Evolutionary conservation across 2,329 filamentous ascomycete species (phyloP).

Genomic region (Talaromyces sp.): DNA sequence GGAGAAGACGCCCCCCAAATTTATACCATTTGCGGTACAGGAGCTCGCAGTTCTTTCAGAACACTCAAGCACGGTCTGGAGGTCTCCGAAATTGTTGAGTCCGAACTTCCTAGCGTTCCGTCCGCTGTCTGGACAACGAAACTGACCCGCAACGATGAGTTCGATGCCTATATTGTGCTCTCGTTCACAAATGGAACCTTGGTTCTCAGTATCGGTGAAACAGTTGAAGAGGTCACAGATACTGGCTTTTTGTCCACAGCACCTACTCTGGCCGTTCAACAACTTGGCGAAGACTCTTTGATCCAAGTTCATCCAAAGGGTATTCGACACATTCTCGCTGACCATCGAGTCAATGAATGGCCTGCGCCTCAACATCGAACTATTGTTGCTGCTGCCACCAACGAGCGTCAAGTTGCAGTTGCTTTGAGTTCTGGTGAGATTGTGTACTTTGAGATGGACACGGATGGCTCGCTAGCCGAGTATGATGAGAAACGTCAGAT

Average conservation of each 20-base stretch:
- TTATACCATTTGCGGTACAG: constrained; percentile 85
- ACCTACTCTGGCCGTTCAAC: constrained; percentile 86
- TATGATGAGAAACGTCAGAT: constrained; percentile 95
- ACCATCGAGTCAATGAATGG: constrained; percentile 85
- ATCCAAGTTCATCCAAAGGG: constrained; percentile 96
- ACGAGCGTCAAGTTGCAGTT: constrained; percentile 87
- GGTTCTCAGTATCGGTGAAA: constrained; percentile 92
- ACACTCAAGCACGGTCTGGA: constrained; percentile 90
- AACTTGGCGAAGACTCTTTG: constrained; percentile 87
- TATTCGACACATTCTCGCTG: constrained; percentile 81
- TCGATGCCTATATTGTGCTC: constrained; percentile 92
- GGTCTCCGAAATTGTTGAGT: constrained; percentile 94
- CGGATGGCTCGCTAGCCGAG: constrained; percentile 84
- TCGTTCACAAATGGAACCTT: constrained; percentile 88
- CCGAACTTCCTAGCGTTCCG: constrained; percentile 82
- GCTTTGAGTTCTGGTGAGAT: constrained; percentile 95
- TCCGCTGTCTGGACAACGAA: constrained; percentile 96
- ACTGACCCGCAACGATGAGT: constrained; percentile 74
- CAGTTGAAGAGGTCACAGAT: constrained; percentile 91
- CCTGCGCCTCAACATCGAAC: constrained; percentile 87
- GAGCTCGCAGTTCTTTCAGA: constrained; percentile 84
- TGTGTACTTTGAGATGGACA: constrained; percentile 96
- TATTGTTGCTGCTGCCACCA: constrained; percentile 91
- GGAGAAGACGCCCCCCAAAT: constrained; percentile 96
- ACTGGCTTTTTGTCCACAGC: constrained; percentile 88